Evolutionary conservation across 78 protist genomes (phyloP).

Genomic region (Pelomyxa schiedti): DNA sequence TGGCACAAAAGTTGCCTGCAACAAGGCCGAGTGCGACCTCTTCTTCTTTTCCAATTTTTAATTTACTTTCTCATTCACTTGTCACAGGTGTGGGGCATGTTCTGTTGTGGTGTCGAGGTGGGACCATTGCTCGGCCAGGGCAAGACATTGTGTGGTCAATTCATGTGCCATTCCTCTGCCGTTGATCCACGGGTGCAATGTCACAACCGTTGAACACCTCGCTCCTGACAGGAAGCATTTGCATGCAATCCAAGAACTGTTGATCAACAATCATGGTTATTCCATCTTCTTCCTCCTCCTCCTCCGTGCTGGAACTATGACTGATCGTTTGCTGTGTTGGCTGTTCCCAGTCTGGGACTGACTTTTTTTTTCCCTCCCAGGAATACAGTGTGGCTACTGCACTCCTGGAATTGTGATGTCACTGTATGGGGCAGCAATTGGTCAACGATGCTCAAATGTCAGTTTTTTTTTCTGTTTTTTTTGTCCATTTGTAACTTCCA

Average conservation of each 20-base stretch:
- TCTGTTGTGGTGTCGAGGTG: constrained; percentile 48
- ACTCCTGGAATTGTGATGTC: constrained; percentile 64
- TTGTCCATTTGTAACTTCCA: constrained; percentile 4
- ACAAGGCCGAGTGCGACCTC: constrained; percentile 74
- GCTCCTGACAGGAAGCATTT: constrained; percentile 41
- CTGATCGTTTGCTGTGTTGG: too few species aligned
- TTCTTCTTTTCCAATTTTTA: too few species aligned
- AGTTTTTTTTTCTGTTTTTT: not conserved
- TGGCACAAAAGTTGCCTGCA: constrained; percentile 74
- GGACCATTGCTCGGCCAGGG: too few species aligned
- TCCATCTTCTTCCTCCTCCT: not conserved
- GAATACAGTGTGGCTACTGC: constrained; percentile 81
- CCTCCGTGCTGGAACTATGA: constrained; percentile 2
- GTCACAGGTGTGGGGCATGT: too few species aligned
- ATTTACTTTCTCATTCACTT: too few species aligned
- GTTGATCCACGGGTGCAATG: not conserved
- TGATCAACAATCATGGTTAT: constrained; percentile 62
- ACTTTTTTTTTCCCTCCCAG: too few species aligned
- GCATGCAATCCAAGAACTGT: constrained; percentile 20
- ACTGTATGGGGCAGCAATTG: constrained; percentile 27
- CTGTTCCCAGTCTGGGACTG: constrained; percentile 8
- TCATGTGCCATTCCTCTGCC: too few species aligned
- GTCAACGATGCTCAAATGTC: too few species aligned
- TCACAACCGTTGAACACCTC: constrained; percentile 31
- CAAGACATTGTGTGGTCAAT: not conserved